Conservation (phyloP, 2,329 filamentous ascomycete genomes). For the Colletotrichum falcatum region DNA sequence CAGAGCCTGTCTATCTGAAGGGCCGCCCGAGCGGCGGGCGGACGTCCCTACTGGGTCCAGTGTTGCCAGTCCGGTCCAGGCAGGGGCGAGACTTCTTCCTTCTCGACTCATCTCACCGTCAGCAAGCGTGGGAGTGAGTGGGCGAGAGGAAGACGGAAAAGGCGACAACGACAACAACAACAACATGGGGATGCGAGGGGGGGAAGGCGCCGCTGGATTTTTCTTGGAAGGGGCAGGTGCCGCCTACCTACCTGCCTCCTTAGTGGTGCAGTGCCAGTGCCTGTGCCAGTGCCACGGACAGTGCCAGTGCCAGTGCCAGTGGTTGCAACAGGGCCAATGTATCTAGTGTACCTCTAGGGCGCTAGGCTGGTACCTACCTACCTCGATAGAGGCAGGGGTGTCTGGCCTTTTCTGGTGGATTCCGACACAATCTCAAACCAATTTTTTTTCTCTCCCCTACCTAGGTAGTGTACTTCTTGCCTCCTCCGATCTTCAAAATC, state of each 20-base stretch:
- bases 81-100: background rate
- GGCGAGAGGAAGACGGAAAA: background rate
- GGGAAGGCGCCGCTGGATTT: slow-evolving; percentile 29
- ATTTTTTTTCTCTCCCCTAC: slow-evolving; percentile 51
- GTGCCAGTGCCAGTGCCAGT: slow-evolving; percentile 22
- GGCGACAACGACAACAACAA: background rate
- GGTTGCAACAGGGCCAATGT: too few species aligned
- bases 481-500: slow-evolving; percentile 45
- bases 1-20: slow-evolving; percentile 19
- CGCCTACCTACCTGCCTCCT: too few species aligned
- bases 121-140: background rate
- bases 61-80: slow-evolving; percentile 13
- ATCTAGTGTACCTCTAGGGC: too few species aligned
- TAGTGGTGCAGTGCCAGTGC: slow-evolving; percentile 5
- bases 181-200: slow-evolving; percentile 16
- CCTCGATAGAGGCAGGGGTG: slow-evolving; percentile 40
- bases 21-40: slow-evolving; percentile 4
- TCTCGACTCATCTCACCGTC: background rate
- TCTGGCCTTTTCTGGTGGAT: slow-evolving; percentile 48
- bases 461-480: slow-evolving; percentile 49
- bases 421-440: slow-evolving; percentile 48
- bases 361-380: slow-evolving; percentile 6
- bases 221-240: slow-evolving; percentile 18
- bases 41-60: background rate
- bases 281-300: slow-evolving; percentile 1